Evolutionary conservation across 2,329 filamentous ascomycete species (phyloP).

Genomic region (Cytospora chrysosperma): DNA sequence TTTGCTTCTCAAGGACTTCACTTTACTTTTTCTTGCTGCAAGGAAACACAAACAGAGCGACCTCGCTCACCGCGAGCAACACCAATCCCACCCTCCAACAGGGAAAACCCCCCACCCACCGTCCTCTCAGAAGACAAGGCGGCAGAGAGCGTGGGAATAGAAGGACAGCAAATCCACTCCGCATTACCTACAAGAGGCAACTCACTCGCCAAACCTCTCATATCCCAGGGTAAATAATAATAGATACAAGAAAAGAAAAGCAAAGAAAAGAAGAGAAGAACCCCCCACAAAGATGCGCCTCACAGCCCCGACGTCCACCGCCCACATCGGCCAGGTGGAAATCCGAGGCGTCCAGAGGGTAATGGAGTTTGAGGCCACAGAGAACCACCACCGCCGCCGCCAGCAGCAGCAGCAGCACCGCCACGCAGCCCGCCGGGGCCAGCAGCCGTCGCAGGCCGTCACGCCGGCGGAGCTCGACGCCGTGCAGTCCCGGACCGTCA

Average conservation of each 20-base stretch:
- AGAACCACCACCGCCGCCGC: neutral
- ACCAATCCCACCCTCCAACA: neutral
- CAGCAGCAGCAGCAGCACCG: neutral
- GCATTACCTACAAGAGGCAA: too few species aligned
- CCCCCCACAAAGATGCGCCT: constrained; percentile 14
- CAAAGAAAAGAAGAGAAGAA: too few species aligned
- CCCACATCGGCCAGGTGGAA: constrained; percentile 14
- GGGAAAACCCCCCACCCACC: too few species aligned
- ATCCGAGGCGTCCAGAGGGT: constrained; percentile 22
- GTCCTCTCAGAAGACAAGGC: too few species aligned
- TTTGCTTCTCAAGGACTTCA: neutral
- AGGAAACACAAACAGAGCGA: neutral
- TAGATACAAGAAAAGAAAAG: too few species aligned
- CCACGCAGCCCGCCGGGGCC: neutral
- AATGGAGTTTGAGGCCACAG: constrained; percentile 21
- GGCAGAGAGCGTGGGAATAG: too few species aligned
- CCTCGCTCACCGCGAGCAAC: neutral
- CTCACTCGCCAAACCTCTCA: too few species aligned
- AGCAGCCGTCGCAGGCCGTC: constrained; percentile 14
- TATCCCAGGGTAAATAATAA: too few species aligned
- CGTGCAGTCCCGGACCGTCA: constrained; percentile 28
- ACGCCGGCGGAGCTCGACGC: constrained; percentile 10
- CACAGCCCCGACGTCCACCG: constrained; percentile 1
- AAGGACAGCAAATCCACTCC: too few species aligned
- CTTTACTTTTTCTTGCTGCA: neutral